These are phyloP conservation scores for Kodamaea arcana DNA, from an alignment of 1,139 yeast genomes.

Conservation along the genomic window DNA sequence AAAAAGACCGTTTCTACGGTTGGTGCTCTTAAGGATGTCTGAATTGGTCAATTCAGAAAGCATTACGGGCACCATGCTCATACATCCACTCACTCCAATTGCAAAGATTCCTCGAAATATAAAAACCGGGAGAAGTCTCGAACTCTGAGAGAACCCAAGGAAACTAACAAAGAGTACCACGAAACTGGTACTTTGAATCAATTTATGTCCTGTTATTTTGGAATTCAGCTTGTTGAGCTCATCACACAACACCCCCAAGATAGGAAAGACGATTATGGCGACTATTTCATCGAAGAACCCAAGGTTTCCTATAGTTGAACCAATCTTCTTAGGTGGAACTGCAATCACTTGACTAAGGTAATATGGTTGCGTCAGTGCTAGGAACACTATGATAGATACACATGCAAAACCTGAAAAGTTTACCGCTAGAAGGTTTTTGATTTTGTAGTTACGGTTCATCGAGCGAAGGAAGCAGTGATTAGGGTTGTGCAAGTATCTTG, in stretches of 20 bases:
- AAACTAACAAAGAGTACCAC: constrained; percentile 44
- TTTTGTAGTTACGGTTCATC: constrained; percentile 8
- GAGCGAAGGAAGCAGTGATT: neutral
- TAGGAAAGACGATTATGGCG: constrained; percentile 53
- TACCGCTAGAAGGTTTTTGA: constrained; percentile 16
- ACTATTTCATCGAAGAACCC: constrained; percentile 63
- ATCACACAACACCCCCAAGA: constrained; percentile 63
- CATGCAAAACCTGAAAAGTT: constrained; percentile 42
- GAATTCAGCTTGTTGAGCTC: constrained; percentile 26
- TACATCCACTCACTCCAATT: constrained; percentile 50
- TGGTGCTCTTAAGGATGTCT: constrained; percentile 21
- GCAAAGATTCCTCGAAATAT: constrained; percentile 56
- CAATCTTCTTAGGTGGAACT: constrained; percentile 38
- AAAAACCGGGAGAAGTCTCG: constrained; percentile 44
- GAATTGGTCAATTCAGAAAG: constrained; percentile 52
- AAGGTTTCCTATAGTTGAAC: constrained; percentile 54
- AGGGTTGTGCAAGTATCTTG: no score
- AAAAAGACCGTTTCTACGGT: constrained; percentile 45
- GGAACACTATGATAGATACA: constrained; percentile 61
- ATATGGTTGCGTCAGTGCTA: constrained; percentile 66
- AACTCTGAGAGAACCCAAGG: constrained; percentile 41
- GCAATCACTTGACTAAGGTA: constrained; percentile 55
- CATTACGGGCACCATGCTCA: constrained; percentile 48
- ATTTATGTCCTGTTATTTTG: constrained; percentile 43
- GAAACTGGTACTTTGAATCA: constrained; percentile 49